phyloP scores from a whole-genome alignment of 805 yeast genomes.

The Cyberlindnera petersonii region DNA sequence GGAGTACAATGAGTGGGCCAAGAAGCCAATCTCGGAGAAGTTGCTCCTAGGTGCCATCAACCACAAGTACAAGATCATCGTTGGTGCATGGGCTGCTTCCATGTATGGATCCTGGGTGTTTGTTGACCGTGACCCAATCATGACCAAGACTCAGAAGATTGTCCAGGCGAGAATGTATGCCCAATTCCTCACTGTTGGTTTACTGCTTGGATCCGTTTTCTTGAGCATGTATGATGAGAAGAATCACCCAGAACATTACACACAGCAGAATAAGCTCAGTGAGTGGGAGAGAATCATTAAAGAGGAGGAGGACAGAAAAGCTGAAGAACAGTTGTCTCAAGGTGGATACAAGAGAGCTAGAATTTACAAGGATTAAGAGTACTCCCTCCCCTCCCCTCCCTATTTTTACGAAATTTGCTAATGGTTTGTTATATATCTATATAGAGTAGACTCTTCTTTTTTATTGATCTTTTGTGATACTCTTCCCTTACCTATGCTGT shows the following conservation, averaged over 20 bases:
- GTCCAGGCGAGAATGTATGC: slow-evolving; percentile 92
- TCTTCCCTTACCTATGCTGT: no score
- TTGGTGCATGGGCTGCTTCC: slow-evolving; percentile 76
- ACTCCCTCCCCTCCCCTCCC: neutral
- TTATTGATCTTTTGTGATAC: no score
- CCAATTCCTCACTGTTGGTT: slow-evolving; percentile 71
- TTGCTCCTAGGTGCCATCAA: slow-evolving; percentile 43
- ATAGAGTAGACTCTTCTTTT: neutral
- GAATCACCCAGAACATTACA: slow-evolving; percentile 39
- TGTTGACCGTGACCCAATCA: slow-evolving; percentile 68
- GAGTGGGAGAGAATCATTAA: slow-evolving; percentile 47
- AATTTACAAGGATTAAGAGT: slow-evolving; percentile 29
- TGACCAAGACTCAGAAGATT: slow-evolving; percentile 74
- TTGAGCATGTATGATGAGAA: slow-evolving; percentile 62
- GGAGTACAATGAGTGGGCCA: slow-evolving; percentile 49
- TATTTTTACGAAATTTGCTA: no score
- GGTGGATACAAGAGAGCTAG: slow-evolving; percentile 34
- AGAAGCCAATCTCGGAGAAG: slow-evolving; percentile 47
- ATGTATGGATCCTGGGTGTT: slow-evolving; percentile 73
- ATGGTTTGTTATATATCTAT: no score
- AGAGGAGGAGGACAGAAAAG: slow-evolving; percentile 37
- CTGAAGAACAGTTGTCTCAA: slow-evolving; percentile 15
- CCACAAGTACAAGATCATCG: slow-evolving; percentile 63
- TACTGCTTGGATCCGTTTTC: slow-evolving; percentile 66
- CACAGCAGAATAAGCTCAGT: slow-evolving; percentile 30